These are phyloP conservation scores for Fusarium mexicanum DNA, from an alignment of 2,329 filamentous ascomycete species.

Conservation along the genomic window DNA sequence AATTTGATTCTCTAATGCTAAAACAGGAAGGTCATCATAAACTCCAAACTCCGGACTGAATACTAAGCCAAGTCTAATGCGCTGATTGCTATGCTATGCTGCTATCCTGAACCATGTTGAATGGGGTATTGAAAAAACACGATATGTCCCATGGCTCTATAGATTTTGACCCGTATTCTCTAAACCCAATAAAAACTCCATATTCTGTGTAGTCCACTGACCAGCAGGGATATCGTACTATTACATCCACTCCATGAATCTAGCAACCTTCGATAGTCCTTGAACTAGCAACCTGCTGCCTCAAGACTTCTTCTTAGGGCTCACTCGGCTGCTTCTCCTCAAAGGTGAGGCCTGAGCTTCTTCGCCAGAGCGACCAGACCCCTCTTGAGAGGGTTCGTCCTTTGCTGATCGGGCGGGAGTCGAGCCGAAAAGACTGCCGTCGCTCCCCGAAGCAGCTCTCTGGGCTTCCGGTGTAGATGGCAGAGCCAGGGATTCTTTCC, in stretches of 20 bases:
- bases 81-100: conserved; percentile 19
- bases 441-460: not conserved
- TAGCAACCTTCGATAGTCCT: not conserved
- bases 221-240: conserved; percentile 19
- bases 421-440: not conserved
- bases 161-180: not conserved
- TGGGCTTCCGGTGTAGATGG: not conserved
- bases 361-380: not conserved
- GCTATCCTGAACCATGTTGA: not conserved
- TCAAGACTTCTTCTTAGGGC: conserved; percentile 9
- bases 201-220: not conserved
- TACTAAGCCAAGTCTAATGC: conserved; percentile 18
- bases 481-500: not conserved
- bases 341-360: conserved; percentile 5
- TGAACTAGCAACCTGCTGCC: not conserved
- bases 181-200: conserved; percentile 1
- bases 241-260: not conserved
- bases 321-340: conserved; percentile 15
- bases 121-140: conserved; percentile 16
- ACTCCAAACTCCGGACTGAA: not conserved
- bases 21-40: not conserved
- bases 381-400: not conserved
- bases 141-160: not conserved
- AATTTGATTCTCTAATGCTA: conserved; percentile 1
- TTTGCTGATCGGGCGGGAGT: not conserved